Evolutionary conservation across 805 yeast species (phyloP).

Genomic region (Metschnikowia proteae): DNA sequence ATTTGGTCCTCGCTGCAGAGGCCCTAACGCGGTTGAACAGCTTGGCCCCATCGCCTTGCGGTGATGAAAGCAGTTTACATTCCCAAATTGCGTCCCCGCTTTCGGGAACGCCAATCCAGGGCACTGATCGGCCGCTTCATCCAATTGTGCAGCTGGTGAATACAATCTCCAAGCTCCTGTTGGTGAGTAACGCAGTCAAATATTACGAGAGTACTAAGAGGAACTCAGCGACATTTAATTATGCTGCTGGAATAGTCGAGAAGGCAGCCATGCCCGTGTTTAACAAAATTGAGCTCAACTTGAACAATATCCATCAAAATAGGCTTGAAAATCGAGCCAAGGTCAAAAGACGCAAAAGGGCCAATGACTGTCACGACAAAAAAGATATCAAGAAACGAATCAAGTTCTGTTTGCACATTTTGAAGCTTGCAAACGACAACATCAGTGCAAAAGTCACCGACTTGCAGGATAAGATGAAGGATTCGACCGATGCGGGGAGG

Average conservation of each 20-base stretch:
- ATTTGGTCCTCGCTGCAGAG: constrained; percentile 39
- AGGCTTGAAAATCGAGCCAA: constrained; percentile 18
- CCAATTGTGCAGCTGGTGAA: constrained; percentile 39
- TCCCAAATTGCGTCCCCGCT: constrained; percentile 15
- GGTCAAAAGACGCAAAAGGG: constrained; percentile 13
- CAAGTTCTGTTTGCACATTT: constrained; percentile 72
- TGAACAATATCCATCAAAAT: constrained; percentile 38
- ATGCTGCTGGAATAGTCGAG: constrained; percentile 60
- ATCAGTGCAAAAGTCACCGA: constrained; percentile 62
- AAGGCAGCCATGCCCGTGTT: constrained; percentile 54
- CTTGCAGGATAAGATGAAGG: constrained; percentile 54
- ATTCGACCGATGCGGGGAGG: constrained; percentile 21
- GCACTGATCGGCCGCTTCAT: constrained; percentile 23
- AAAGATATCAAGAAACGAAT: constrained; percentile 69
- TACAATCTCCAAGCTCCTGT: constrained; percentile 37
- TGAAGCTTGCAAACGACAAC: constrained; percentile 77
- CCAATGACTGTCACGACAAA: constrained; percentile 19
- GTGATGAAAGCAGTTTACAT: constrained; percentile 6
- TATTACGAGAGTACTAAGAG: constrained; percentile 45
- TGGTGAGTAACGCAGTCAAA: constrained; percentile 47
- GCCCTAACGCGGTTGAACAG: constrained; percentile 37
- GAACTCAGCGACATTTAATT: constrained; percentile 48
- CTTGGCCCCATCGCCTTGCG: constrained; percentile 20
- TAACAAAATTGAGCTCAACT: constrained; percentile 43
- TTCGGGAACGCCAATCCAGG: constrained; percentile 13